Conservation (phyloP, 306 rosid species). For the Cicer pinnatifidum region DNA sequence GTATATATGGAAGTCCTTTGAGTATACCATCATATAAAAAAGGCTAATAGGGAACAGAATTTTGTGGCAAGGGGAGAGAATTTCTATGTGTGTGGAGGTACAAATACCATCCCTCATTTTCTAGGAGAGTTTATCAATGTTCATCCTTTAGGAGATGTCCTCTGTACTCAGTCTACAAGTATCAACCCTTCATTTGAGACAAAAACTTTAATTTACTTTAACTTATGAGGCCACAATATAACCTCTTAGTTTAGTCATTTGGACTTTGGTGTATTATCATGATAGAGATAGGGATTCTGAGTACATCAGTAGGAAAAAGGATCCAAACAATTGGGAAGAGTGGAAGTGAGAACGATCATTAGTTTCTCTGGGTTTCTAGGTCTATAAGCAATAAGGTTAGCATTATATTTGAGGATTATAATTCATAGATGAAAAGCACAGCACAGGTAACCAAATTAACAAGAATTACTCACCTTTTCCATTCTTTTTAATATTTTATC, state of each 20-base stretch:
- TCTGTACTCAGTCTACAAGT: conserved; percentile 12
- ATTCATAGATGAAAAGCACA: conserved; percentile 22
- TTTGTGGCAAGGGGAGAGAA: background rate
- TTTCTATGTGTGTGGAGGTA: background rate
- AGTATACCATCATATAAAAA: conserved; percentile 18
- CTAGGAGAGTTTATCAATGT: background rate
- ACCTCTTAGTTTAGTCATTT: conserved; percentile 18
- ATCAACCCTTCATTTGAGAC: conserved; percentile 22
- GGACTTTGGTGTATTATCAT: conserved; percentile 4
- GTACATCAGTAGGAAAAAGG: background rate
- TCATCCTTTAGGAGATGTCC: background rate
- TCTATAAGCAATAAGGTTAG: background rate
- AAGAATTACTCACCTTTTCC: conserved; percentile 70
- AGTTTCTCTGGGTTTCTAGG: conserved; percentile 6
- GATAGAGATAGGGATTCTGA: conserved; percentile 1
- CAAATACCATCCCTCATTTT: conserved; percentile 27
- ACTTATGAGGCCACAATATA: conserved; percentile 4
- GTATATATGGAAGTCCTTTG: conserved; percentile 11
- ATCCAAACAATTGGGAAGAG: conserved; percentile 5
- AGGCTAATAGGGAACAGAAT: conserved; percentile 24
- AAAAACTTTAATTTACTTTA: conserved; percentile 17
- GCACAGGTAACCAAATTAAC: conserved; percentile 19
- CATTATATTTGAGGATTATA: conserved; percentile 21
- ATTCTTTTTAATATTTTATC: conserved; percentile 83
- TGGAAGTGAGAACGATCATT: conserved; percentile 1